phyloP scores from a whole-genome alignment of 768 basidiomycete species.

The Auricularia cornea region DNA sequence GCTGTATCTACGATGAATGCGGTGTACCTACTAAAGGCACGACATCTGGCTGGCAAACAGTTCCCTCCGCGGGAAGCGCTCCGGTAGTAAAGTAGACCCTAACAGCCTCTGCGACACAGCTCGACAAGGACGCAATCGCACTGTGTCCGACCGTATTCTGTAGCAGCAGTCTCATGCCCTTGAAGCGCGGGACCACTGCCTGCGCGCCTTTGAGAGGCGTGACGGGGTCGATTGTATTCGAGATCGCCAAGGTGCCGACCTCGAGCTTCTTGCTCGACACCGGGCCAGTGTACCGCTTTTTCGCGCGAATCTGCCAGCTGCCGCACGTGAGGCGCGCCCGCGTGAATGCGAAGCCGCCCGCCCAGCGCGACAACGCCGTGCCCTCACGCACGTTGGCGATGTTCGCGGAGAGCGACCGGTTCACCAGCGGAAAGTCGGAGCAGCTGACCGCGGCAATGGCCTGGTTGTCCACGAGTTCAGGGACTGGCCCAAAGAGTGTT shows the following conservation, averaged over 20 bases:
- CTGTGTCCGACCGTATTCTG: neutral
- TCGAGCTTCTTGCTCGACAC: neutral
- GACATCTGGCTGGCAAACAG: slow-evolving; percentile 2
- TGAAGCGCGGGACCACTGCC: neutral
- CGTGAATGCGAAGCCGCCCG: neutral
- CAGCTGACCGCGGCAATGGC: neutral
- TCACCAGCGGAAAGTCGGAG: neutral
- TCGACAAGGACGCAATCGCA: neutral
- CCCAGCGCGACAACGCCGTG: neutral
- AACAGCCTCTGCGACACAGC: neutral
- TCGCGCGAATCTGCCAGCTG: neutral
- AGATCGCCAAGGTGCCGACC: neutral
- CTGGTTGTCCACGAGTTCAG: neutral
- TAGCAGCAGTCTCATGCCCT: neutral
- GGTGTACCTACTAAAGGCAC: neutral
- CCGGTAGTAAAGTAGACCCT: neutral
- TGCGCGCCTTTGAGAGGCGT: neutral
- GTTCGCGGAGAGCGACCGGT: neutral
- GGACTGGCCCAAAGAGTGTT: neutral
- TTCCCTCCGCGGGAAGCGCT: slow-evolving; percentile 1
- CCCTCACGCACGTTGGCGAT: neutral
- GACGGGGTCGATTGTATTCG: neutral
- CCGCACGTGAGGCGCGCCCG: neutral
- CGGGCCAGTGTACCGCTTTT: neutral
- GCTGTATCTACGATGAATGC: too few relatives aligned